Evolutionary conservation across 2,329 filamentous ascomycete genomes (phyloP).

Genomic region (Plectosphaerella plurivora): DNA sequence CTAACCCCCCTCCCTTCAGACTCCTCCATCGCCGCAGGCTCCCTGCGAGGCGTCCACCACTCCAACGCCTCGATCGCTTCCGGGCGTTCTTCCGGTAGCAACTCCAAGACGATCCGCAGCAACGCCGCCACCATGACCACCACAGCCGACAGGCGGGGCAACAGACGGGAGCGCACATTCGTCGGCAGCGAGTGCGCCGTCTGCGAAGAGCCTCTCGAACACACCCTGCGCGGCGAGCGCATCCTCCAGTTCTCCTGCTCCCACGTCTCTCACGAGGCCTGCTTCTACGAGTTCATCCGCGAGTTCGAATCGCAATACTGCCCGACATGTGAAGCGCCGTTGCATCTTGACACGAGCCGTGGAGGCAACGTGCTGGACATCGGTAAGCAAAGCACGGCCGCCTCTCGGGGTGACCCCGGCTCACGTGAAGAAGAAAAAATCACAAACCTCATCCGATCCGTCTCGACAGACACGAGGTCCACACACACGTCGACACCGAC

Average conservation of each 20-base stretch:
- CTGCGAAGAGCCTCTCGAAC: conserved; percentile 93
- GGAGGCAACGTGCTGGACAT: conserved; percentile 91
- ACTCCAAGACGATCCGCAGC: conserved; percentile 29
- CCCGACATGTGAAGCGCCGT: conserved; percentile 85
- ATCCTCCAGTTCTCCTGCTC: conserved; percentile 93
- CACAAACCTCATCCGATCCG: conserved; percentile 84
- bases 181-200: conserved; percentile 93
- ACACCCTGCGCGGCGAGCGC: conserved; percentile 88
- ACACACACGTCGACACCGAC: conserved; percentile 48
- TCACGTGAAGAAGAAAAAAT: conserved; percentile 69
- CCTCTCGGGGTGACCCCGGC: conserved; percentile 12
- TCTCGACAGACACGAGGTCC: conserved; percentile 61
- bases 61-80: conserved; percentile 28
- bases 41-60: conserved; percentile 19
- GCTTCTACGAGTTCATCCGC: conserved; percentile 97
- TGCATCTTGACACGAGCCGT: conserved; percentile 87
- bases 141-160: conserved; percentile 55
- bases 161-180: conserved; percentile 87
- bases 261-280: conserved; percentile 97
- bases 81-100: conserved; percentile 24
- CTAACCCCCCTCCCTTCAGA: conserved; percentile 13
- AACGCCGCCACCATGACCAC: conserved; percentile 31
- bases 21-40: conserved; percentile 20
- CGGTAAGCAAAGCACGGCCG: conserved; percentile 46
- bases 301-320: conserved; percentile 93